Conservation (phyloP, 257 asterid species). For the Lithospermum erythrorhizon region DNA sequence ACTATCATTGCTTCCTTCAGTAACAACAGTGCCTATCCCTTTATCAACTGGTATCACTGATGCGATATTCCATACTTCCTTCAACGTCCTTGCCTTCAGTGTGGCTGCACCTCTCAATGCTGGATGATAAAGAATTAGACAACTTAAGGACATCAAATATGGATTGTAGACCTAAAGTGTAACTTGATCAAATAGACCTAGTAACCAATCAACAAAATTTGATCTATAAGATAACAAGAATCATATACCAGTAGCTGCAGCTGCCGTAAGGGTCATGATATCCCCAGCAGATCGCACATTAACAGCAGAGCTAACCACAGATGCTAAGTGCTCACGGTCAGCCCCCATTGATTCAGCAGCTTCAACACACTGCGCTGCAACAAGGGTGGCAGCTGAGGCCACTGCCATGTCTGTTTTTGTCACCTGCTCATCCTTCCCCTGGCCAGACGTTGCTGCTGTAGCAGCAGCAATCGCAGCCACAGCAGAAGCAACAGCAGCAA, state of each 20-base stretch:
- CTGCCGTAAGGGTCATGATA: conserved; percentile 92
- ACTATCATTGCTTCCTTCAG: conserved; percentile 35
- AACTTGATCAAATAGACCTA: too few relatives aligned
- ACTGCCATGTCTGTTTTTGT: too few relatives aligned
- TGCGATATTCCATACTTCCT: conserved; percentile 88
- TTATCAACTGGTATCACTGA: conserved; percentile 81
- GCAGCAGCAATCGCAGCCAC: conserved; percentile 96
- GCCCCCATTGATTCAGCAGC: conserved; percentile 98
- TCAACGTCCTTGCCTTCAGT: conserved; percentile 73
- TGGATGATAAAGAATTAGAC: conserved; percentile 2
- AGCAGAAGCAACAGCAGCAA: conserved; percentile 93
- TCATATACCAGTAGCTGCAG: conserved; percentile 79
- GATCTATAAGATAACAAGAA: background rate
- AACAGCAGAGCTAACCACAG: conserved; percentile 89
- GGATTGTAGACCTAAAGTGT: background rate
- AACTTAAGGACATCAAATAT: background rate
- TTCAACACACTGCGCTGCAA: conserved; percentile 96
- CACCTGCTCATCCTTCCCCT: conserved; percentile 53
- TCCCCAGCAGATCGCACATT: conserved; percentile 88
- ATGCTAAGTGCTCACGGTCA: conserved; percentile 74
- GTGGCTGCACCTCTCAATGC: conserved; percentile 96
- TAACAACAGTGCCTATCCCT: conserved; percentile 50
- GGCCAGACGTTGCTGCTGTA: conserved; percentile 71
- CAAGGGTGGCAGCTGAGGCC: conserved; percentile 22
- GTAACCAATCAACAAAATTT: too few relatives aligned